Evolutionary conservation across 2,329 filamentous ascomycete genomes (phyloP), one percentile per base, ranked within the genome.

Genomic region (Colletotrichum neosansevieriae): DNA sequence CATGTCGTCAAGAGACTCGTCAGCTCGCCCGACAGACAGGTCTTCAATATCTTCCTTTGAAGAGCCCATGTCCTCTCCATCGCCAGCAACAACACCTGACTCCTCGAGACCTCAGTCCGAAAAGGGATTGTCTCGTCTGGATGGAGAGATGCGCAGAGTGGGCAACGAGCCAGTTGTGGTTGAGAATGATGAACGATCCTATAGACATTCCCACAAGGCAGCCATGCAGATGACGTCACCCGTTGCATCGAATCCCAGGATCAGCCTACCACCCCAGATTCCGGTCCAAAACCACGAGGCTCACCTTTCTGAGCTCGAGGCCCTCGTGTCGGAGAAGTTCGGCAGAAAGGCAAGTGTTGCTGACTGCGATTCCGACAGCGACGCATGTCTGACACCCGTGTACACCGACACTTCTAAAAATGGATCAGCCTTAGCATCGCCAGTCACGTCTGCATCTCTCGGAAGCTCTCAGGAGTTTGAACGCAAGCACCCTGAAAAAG

Each of bases 101-200:
- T 79, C 78, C 0, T 81, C 81, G 1, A 76, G 80, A 12, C 79
- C 81, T 0, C 77, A 81, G 54, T 83, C 81, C 1, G 80, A 80
- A 59, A 78, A 76, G 70, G 76, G 75, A 1, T 67, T 77, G 17
- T 73, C 75, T 0, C 72, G 58, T 13, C 32, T 60, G 21, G 63
- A 65, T 9, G 69, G 54, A 21, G 70, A 71, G 38, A 17, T 71
- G 6, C 59, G 69, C n/a, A 64, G 60, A 12, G 64, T 59, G 9
- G 59, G 66, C 17, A 57, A 45, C 17, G 71, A 69, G 34, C 45
- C 63, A 7, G 36, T 71, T 9, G 50, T 72, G 10, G 54, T 59
- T n/a, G 58, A 63, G 1, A 40, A 71, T 36, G 70, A 72, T 7
- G 65, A 69, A 36, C 49, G 69, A 32, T 66, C 67, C 2, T 70